Evolutionary conservation across 805 yeast species (phyloP).

Genomic region (Schwanniomyces vanrijiae): DNA sequence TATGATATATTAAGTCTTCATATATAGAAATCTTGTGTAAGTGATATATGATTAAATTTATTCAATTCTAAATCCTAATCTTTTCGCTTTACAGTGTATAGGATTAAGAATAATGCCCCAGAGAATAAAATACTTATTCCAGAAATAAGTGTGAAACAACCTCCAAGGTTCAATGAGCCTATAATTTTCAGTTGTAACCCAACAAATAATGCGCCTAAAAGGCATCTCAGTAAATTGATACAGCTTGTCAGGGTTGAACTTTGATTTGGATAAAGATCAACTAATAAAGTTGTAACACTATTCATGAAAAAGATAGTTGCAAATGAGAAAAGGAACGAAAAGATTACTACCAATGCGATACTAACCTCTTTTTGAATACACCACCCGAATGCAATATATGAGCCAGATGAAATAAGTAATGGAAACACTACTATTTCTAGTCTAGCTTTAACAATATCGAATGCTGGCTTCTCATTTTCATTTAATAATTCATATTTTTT

Average conservation of each 20-base stretch:
- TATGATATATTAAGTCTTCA: too few species aligned
- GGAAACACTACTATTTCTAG: conserved; percentile 42
- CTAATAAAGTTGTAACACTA: conserved; percentile 59
- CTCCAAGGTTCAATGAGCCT: conserved; percentile 58
- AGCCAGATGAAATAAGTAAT: conserved; percentile 37
- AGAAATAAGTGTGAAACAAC: conserved; percentile 69
- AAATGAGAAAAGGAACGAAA: conserved; percentile 54
- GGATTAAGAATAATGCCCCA: background rate
- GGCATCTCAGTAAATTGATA: conserved; percentile 68
- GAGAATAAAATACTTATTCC: conserved; percentile 32
- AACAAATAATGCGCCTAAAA: conserved; percentile 63
- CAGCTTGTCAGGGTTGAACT: conserved; percentile 72
- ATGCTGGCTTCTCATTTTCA: conserved; percentile 20
- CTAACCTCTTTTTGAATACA: conserved; percentile 47
- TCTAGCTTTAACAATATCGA: conserved; percentile 56
- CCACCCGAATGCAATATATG: conserved; percentile 68
- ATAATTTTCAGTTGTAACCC: conserved; percentile 66
- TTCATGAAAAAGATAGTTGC: conserved; percentile 56
- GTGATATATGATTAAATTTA: too few species aligned
- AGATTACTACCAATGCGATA: conserved; percentile 53
- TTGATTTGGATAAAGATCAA: conserved; percentile 67
- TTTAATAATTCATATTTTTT: conserved; percentile 13
- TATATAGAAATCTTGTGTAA: too few species aligned
- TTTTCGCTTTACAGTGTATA: background rate
- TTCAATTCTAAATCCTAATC: background rate